Evolutionary conservation across 2,329 filamentous ascomycete species (phyloP), one percentile per base, ranked within the genome.

Genomic region (Curvularia sp.): DNA sequence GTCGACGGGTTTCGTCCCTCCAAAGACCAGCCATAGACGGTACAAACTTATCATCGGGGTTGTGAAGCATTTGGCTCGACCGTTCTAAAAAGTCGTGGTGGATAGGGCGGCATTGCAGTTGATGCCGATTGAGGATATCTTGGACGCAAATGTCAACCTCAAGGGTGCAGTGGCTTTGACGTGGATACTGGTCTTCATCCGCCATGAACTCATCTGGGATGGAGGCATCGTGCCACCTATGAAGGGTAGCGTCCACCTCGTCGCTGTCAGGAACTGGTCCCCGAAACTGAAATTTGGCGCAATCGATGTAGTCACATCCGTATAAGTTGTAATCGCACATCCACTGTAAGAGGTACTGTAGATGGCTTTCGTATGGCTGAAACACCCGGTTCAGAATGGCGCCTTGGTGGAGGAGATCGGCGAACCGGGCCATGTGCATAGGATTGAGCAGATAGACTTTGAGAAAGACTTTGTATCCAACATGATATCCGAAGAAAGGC

Each of bases 281-380:
- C 53, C 95, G 87, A 72, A 97, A 97, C 27, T 80, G 83, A 1
- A 88, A 86, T 62, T 87, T 90, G 9, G 81, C 81, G 49, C 87
- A 89, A 57, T 94, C 86, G 64, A 98, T 87, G 69, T 94, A 96
- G 55, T 87, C 89, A 73, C 95, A 99, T 6, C 96, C 96, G 75
- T 96, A 98, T 65, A 99, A 81, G 73, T 97, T 99, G 81, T 96
- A 99, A 76, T 99, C 96, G 64, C 89, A 90, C 95, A 99, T 98
- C 86, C 96, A 99, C 78, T 99, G 96, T 9, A 95, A 83, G 8
- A 97, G 80, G 74, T 93, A 98, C 72, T 97, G 92, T 61, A 98
- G 77, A 74, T 99, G 96, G 18, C 91, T 93, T 78, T 99, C 95
- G 72, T 95, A 96, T 0, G 95, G 94, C 72, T 98, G 94, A 42